Evolutionary conservation across 78 protist genomes (phyloP).

Genomic region (Dictyostelium brefeldianum): DNA sequence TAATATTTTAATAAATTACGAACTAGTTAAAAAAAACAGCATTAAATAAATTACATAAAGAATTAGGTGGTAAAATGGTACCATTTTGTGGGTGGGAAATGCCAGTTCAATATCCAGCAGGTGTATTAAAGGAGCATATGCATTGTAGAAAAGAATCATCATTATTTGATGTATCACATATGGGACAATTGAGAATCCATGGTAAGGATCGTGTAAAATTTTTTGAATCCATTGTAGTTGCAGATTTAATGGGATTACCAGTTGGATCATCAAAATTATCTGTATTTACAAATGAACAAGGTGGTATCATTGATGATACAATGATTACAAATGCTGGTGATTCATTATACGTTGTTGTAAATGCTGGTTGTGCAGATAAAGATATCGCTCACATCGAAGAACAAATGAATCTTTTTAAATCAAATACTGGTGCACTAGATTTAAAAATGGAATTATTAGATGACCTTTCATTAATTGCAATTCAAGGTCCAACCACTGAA

Average conservation of each 20-base stretch:
- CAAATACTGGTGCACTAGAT: not conserved
- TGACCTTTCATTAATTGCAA: slow-evolving; percentile 83
- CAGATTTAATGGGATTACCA: slow-evolving; percentile 81
- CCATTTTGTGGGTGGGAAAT: slow-evolving; percentile 95
- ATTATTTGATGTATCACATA: slow-evolving; percentile 98
- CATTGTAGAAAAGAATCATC: slow-evolving; percentile 86
- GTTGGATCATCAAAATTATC: slow-evolving; percentile 50
- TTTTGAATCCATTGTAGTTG: slow-evolving; percentile 89
- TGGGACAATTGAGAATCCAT: slow-evolving; percentile 91
- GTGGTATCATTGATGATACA: slow-evolving; percentile 98
- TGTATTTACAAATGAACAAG: slow-evolving; percentile 90
- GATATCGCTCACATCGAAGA: slow-evolving; percentile 91
- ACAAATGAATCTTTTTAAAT: slow-evolving; percentile 58
- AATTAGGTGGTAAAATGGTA: slow-evolving; percentile 94
- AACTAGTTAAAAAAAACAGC: slow-evolving; percentile 91
- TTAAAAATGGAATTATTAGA: slow-evolving; percentile 73
- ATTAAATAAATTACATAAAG: slow-evolving; percentile 88
- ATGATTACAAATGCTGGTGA: slow-evolving; percentile 91
- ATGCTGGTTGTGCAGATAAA: slow-evolving; percentile 96
- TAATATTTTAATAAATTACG: not conserved
- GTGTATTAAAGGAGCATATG: slow-evolving; percentile 82
- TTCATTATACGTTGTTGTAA: slow-evolving; percentile 92
- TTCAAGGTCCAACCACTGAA: slow-evolving; percentile 96
- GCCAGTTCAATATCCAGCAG: slow-evolving; percentile 92
- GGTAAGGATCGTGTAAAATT: slow-evolving; percentile 95